Evolutionary conservation across 1,284 basidiomycete genomes (phyloP).

Genomic region (Sanghuangporus sanghuang): DNA sequence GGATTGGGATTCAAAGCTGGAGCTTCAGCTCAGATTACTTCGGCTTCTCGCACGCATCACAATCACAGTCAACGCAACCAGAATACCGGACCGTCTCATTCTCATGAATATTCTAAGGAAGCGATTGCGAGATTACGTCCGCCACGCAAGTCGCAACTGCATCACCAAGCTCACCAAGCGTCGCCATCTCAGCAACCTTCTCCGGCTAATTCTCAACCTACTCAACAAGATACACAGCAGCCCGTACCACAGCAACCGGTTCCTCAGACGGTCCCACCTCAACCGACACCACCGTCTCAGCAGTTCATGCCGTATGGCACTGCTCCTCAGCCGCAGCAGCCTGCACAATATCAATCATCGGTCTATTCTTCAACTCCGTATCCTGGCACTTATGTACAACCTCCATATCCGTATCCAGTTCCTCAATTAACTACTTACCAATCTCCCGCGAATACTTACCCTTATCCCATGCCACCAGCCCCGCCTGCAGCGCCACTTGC

Average conservation of each 20-base stretch:
- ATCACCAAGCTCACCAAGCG: background rate
- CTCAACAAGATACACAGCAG: background rate
- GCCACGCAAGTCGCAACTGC: background rate
- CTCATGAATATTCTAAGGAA: background rate
- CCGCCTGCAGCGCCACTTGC: background rate
- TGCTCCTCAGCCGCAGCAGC: background rate
- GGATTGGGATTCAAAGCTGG: background rate
- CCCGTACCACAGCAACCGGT: background rate
- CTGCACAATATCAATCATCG: background rate
- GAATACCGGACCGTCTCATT: background rate
- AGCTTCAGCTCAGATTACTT: background rate
- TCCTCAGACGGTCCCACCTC: background rate
- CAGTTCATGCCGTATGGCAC: conserved; percentile 2
- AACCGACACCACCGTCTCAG: background rate
- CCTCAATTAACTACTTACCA: background rate
- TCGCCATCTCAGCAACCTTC: background rate
- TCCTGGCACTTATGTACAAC: background rate
- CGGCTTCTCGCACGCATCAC: background rate
- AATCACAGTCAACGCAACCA: background rate
- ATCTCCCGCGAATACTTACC: background rate
- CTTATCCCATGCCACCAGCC: background rate
- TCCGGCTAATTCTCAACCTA: background rate
- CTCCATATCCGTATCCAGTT: conserved; percentile 5
- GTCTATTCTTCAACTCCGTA: conserved; percentile 1
- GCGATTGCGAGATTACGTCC: background rate